Evolutionary conservation across 495 filamentous ascomycete species (phyloP), one percentile per base, ranked within the genome.

Genomic region (Amphirosellinia nigrospora): DNA sequence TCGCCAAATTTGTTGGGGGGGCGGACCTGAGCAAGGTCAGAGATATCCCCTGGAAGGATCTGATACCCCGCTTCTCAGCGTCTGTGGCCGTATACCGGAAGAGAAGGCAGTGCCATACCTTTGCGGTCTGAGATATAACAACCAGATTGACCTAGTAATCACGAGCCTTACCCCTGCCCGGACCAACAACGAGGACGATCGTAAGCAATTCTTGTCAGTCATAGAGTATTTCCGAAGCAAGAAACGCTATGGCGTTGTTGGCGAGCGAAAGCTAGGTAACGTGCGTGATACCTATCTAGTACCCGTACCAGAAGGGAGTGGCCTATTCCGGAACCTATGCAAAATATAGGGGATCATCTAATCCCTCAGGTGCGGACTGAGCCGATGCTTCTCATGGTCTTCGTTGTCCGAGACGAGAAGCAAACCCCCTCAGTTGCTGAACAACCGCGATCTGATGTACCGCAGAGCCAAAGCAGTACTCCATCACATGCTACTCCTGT

Each of bases 71-170:
- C 86, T 80, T 2, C 80, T 99, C 45, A 86, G 86, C 16, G 87
- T 98, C 64, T 91, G 93, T 72, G 96, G 96, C 13, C 89, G 96
- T 6, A 96, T 98, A 64, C 88, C 90, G 21, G 88, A 90, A 67
- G 85, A 90, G 67, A 88, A 91, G 39, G 96, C 94, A 23, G 91
- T 92, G 70, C 91, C 93, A 48, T 99, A 99, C 77, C 89, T 99
- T 3, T 96, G 92, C 73, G 88, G 92, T 32, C 82, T 97, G 38
- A 85, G 91, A 32, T 93, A 89, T 73, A 93, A 89, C 76, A 80
- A 84, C 28, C 89, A 88, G 16, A 92, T 90, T 4, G 94, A 97
- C 75, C 83, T 95, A 3, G 82, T 89, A 0, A 89, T 94, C 26
- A 86, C 94, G 30, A 87, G 86, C 38, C 79, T 97, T 43, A 87